Percentiles rank a stretch among this genome's conserved stretches.
Evolutionary conservation across 176 grass and related monocot genomes (phyloP).

Genomic region (Poa annua): DNA sequence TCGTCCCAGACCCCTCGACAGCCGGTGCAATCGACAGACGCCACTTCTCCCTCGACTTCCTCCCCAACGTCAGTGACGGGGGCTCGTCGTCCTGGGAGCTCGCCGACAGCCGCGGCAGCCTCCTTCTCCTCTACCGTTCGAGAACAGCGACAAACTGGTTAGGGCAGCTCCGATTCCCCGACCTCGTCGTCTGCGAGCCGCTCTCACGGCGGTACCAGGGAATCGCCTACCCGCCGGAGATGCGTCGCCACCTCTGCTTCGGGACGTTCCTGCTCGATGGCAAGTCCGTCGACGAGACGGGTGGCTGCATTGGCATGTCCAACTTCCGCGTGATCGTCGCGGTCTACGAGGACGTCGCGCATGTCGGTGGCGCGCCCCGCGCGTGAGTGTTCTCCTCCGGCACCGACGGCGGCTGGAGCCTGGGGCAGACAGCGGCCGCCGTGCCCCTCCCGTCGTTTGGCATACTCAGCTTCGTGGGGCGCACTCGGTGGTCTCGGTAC

Average conservation of each 20-base stretch:
- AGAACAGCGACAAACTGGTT: not conserved
- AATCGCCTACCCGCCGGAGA: not conserved
- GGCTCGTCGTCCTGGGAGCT: conserved; percentile 10
- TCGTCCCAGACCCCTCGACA: not conserved
- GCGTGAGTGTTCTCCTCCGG: conserved; percentile 25
- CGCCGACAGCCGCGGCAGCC: not conserved
- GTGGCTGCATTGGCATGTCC: conserved; percentile 1
- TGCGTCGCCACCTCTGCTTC: not conserved
- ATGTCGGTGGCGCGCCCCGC: not conserved
- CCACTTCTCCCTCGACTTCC: conserved; percentile 24
- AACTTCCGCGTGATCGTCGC: conserved; percentile 11
- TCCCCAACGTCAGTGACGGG: not conserved
- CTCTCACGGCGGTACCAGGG: conserved; percentile 24
- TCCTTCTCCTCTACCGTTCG: not conserved
- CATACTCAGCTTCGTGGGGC: not conserved
- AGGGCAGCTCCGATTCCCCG: not conserved
- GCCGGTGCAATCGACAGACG: conserved; percentile 14
- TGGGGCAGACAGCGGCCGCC: not conserved
- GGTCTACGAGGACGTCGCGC: not conserved
- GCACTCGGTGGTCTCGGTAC: not conserved
- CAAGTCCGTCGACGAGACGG: not conserved
- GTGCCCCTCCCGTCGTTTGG: not conserved
- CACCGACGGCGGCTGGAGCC: conserved; percentile 11
- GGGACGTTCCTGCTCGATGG: conserved; percentile 23
- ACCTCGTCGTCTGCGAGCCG: conserved; percentile 20